A percentile compares a stretch with the other conserved stretches of the same genome.
These are phyloP conservation scores for Anacardium occidentale DNA, from an alignment of 345 rosid genomes.

Conservation along the genomic window DNA sequence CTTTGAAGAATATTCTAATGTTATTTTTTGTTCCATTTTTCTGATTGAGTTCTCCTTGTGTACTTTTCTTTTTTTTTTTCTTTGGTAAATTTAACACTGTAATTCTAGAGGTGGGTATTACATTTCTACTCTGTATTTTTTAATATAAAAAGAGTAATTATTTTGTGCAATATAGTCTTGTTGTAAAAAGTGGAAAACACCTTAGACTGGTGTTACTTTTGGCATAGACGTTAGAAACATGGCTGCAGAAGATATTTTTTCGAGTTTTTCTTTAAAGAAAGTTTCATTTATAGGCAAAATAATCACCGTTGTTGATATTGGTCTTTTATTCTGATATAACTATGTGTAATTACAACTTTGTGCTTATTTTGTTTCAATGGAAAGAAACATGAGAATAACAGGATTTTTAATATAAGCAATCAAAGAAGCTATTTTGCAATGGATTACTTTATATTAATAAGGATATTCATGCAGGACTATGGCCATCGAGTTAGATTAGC, in stretches of 20 bases:
- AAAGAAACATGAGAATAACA: slow-evolving; percentile 1
- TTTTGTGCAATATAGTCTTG: background rate
- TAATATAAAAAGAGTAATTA: no score
- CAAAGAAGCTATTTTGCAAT: background rate
- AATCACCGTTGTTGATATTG: background rate
- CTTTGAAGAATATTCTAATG: background rate
- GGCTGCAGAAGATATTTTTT: background rate
- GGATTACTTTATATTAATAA: slow-evolving; percentile 1
- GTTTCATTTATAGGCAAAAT: background rate
- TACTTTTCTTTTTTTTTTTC: background rate
- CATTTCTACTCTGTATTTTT: background rate
- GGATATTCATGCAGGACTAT: slow-evolving; percentile 69
- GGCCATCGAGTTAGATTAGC: slow-evolving; percentile 99
- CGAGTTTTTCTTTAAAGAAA: no score
- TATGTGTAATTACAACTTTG: background rate
- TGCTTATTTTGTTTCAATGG: slow-evolving; percentile 7
- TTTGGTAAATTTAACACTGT: background rate
- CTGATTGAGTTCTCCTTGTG: background rate
- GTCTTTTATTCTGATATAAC: background rate
- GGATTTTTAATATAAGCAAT: slow-evolving; percentile 3
- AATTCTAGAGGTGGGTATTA: slow-evolving; percentile 4
- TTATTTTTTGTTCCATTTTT: background rate
- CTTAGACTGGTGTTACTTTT: no score
- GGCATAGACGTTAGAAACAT: background rate
- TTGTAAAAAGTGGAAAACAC: no score